Conservation (phyloP, 306 rosid species). For the Ceratonia siliqua region DNA sequence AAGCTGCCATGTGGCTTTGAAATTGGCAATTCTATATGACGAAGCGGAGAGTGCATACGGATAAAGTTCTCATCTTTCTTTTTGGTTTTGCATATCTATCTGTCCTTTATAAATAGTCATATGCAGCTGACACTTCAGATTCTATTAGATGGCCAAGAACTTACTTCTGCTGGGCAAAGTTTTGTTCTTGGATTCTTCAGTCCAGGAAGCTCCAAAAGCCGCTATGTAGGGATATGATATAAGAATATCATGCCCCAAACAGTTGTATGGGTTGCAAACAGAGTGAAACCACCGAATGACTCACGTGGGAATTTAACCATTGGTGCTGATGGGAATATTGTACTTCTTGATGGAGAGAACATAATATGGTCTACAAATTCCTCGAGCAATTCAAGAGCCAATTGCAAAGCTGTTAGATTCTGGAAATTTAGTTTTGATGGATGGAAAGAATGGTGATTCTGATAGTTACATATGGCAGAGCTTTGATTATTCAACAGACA, state of each 20-base stretch:
- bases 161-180: slow-evolving; percentile 26
- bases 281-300: slow-evolving; percentile 37
- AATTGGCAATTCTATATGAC: background rate
- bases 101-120: background rate
- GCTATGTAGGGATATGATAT: slow-evolving; percentile 38
- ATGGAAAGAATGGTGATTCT: slow-evolving; percentile 2
- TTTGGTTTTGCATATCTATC: slow-evolving; percentile 2
- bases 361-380: slow-evolving; percentile 19
- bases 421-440: slow-evolving; percentile 37
- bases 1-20: background rate
- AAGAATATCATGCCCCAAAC: slow-evolving; percentile 24
- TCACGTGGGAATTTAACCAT: slow-evolving; percentile 8
- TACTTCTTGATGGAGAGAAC: slow-evolving; percentile 35
- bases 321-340: slow-evolving; percentile 34
- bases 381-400: slow-evolving; percentile 21
- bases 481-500: slow-evolving; percentile 39
- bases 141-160: slow-evolving; percentile 31
- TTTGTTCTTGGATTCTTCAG: slow-evolving; percentile 43
- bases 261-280: slow-evolving; percentile 43
- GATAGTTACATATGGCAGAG: slow-evolving; percentile 30
- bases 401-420: slow-evolving; percentile 31
- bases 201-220: slow-evolving; percentile 33
- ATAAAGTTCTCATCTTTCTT: background rate
- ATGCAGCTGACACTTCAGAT: slow-evolving; percentile 23
- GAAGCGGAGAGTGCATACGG: background rate